A percentile compares a stretch with the other conserved stretches of the same genome.
Evolutionary conservation across 495 filamentous ascomycete genomes (phyloP).

Genomic region (Lasiosphaeriaceae sp.): DNA sequence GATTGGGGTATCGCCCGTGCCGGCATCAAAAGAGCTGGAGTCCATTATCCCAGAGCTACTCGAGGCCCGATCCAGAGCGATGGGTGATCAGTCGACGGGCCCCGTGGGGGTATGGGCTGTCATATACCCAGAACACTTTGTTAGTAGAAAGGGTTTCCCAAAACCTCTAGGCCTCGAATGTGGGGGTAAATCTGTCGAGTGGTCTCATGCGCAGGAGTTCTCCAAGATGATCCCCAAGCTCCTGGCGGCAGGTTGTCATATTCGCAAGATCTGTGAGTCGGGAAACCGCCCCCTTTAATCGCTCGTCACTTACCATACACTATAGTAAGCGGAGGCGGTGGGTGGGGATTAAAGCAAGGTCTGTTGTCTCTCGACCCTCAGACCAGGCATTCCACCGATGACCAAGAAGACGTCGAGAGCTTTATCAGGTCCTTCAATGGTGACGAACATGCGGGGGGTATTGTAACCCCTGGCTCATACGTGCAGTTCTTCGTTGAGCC

Average conservation of each 20-base stretch:
- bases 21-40: constrained; percentile 77
- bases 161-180: neutral
- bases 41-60: constrained; percentile 58
- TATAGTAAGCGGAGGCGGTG: constrained; percentile 81
- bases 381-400: constrained; percentile 32
- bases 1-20: constrained; percentile 45
- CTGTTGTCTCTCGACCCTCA: constrained; percentile 79
- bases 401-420: constrained; percentile 26
- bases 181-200: neutral
- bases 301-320: constrained; percentile 8
- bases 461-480: constrained; percentile 41
- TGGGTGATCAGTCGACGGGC: constrained; percentile 25
- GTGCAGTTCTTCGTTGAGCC: constrained; percentile 48
- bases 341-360: constrained; percentile 84
- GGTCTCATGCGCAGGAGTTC: constrained; percentile 1
- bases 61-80: constrained; percentile 25
- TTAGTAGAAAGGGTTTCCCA: neutral
- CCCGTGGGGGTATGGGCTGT: constrained; percentile 74
- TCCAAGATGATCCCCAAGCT: constrained; percentile 18
- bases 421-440: constrained; percentile 28
- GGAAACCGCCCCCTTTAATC: neutral
- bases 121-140: constrained; percentile 44
- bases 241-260: constrained; percentile 46
- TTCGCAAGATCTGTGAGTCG: constrained; percentile 58
- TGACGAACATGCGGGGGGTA: constrained; percentile 14